Conservation (phyloP, 345 rosid species). For the Balakata baccata region DNA sequence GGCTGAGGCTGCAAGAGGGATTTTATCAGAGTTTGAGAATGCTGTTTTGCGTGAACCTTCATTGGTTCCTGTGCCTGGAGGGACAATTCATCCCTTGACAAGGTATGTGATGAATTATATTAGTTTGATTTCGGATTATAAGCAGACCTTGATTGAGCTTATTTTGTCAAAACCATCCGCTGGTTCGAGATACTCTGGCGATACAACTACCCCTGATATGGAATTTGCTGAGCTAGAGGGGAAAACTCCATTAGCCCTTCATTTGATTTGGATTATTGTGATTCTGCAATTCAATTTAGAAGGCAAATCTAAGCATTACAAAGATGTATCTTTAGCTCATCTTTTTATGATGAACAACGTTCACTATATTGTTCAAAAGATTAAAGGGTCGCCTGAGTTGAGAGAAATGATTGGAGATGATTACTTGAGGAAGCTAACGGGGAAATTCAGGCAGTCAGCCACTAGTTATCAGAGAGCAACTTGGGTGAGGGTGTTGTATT, state of each 20-base stretch:
- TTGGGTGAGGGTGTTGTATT: conserved; percentile 71
- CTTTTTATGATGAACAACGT: conserved; percentile 93
- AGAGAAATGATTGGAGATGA: conserved; percentile 91
- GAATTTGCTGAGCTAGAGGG: conserved; percentile 67
- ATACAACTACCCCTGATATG: conserved; percentile 69
- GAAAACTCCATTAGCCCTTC: conserved; percentile 66
- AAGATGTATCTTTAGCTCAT: conserved; percentile 62
- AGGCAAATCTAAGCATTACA: conserved; percentile 74
- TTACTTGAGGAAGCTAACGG: conserved; percentile 65
- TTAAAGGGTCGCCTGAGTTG: conserved; percentile 72
- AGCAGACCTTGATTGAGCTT: conserved; percentile 65
- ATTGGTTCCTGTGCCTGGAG: conserved; percentile 73
- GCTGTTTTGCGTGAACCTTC: conserved; percentile 80
- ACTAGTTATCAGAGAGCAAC: conserved; percentile 85
- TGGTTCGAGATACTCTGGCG: conserved; percentile 70
- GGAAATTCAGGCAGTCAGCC: conserved; percentile 68
- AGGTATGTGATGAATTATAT: conserved; percentile 97
- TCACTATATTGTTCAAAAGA: conserved; percentile 83
- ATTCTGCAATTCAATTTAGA: conserved; percentile 83
- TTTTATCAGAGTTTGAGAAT: conserved; percentile 76
- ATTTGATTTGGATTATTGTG: conserved; percentile 87
- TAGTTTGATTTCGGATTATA: conserved; percentile 87
- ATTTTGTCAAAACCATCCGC: conserved; percentile 75
- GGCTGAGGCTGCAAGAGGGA: conserved; percentile 84
- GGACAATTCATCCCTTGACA: conserved; percentile 89